Evolutionary conservation across 768 basidiomycete genomes (phyloP).

Genomic region (Rhodotorula paludigena): DNA sequence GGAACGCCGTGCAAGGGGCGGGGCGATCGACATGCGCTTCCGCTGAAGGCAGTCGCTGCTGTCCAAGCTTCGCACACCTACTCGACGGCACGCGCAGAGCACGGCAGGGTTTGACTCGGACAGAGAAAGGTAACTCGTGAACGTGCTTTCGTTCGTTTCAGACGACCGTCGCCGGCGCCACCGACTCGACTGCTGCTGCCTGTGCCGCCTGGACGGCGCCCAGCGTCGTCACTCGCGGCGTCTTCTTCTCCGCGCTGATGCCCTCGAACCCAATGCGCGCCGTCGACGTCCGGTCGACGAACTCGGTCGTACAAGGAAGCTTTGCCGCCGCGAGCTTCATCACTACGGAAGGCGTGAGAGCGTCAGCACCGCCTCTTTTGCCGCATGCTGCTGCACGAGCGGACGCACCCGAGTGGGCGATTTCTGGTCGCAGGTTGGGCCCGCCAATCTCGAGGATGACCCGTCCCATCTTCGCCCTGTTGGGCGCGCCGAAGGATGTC

Average conservation of each 20-base stretch:
- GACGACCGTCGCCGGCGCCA: background rate
- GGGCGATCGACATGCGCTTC: too few species aligned
- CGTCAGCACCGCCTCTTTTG: background rate
- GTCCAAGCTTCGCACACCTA: too few species aligned
- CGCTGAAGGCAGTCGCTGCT: too few species aligned
- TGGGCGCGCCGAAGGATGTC: background rate
- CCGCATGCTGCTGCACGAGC: background rate
- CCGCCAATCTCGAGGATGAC: conserved; percentile 95
- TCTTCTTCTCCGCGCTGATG: conserved; percentile 6
- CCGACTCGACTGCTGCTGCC: background rate
- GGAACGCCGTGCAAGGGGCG: too few species aligned
- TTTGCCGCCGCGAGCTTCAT: conserved; percentile 81
- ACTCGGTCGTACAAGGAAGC: conserved; percentile 81
- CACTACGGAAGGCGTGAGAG: conserved; percentile 53
- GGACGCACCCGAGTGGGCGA: conserved; percentile 77
- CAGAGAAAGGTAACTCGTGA: too few species aligned
- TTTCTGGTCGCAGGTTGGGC: conserved; percentile 77
- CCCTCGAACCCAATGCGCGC: conserved; percentile 53
- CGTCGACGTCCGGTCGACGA: conserved; percentile 64
- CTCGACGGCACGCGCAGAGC: too few species aligned
- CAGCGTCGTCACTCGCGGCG: conserved; percentile 15
- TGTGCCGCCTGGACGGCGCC: conserved; percentile 20
- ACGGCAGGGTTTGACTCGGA: too few species aligned
- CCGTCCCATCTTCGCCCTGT: conserved; percentile 75
- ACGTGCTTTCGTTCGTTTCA: background rate